These are phyloP conservation scores for Ophiostoma sp. DNA, from an alignment of 2,329 filamentous ascomycete species.

Conservation along the genomic window DNA sequence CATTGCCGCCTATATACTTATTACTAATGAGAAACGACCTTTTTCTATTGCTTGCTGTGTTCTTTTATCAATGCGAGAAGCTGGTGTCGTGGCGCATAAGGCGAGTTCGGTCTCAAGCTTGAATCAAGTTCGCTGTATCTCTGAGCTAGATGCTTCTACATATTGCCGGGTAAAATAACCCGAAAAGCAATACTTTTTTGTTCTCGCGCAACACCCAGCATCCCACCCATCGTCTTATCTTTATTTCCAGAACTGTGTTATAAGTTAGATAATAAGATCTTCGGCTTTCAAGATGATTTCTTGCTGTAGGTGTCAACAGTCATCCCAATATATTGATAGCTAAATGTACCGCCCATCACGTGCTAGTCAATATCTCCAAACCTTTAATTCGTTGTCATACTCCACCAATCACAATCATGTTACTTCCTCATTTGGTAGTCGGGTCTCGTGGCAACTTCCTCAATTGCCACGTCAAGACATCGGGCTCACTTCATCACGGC, in stretches of 20 bases:
- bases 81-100: too few relatives aligned
- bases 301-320: not conserved
- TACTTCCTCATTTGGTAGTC: not conserved
- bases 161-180: not conserved
- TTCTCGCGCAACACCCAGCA: not conserved
- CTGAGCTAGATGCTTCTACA: not conserved
- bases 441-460: slow-evolving; percentile 9
- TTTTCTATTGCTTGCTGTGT: not conserved
- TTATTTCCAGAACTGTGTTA: not conserved
- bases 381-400: not conserved
- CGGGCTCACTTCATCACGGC: not conserved
- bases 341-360: not conserved
- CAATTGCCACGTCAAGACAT: slow-evolving; percentile 5
- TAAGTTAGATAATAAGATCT: not conserved
- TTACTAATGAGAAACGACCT: not conserved
- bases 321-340: not conserved
- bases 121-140: not conserved
- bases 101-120: not conserved
- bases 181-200: not conserved
- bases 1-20: not conserved
- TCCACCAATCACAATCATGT: not conserved
- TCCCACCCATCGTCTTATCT: not conserved
- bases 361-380: not conserved
- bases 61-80: too few relatives aligned
- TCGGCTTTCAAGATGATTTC: not conserved